Percentiles rank a stretch among this genome's conserved stretches.
phyloP scores from a whole-genome alignment of 2,329 filamentous ascomycete species.

The Cercospora janseana region DNA sequence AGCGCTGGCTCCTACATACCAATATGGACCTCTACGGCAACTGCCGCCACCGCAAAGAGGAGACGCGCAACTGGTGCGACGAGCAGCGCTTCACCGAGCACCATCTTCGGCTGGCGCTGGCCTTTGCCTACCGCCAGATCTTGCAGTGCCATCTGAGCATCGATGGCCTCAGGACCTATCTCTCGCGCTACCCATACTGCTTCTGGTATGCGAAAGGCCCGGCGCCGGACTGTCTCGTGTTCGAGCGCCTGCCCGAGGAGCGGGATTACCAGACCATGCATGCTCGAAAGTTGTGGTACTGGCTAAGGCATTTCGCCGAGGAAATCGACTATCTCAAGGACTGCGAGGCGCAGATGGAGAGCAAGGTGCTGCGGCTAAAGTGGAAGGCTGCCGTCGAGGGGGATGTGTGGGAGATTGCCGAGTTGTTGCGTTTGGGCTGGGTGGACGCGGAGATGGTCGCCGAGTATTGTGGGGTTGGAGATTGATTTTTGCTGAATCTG shows the following conservation, averaged over 20 bases:
- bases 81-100: neutral
- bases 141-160: neutral
- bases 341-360: neutral
- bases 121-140: neutral
- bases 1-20: conserved; percentile 1
- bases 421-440: conserved; percentile 9
- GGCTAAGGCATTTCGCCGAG: neutral
- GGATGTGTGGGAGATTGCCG: conserved; percentile 8
- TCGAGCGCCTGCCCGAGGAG: neutral
- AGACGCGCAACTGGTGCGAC: neutral
- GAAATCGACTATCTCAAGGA: conserved; percentile 4
- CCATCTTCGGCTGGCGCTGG: neutral
- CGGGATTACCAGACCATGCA: neutral
- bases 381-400: conserved; percentile 7
- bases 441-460: conserved; percentile 10
- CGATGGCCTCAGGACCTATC: neutral
- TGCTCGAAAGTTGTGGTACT: neutral
- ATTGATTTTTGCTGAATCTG: too few species aligned
- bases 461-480: conserved; percentile 2
- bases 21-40: neutral
- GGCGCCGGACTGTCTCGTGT: neutral
- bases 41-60: neutral
- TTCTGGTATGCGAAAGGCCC: neutral
- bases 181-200: neutral
- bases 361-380: conserved; percentile 10